Evolutionary conservation across 202 grass and related monocot species (phyloP).

Genomic region (Hordeum pubiflorum): DNA sequence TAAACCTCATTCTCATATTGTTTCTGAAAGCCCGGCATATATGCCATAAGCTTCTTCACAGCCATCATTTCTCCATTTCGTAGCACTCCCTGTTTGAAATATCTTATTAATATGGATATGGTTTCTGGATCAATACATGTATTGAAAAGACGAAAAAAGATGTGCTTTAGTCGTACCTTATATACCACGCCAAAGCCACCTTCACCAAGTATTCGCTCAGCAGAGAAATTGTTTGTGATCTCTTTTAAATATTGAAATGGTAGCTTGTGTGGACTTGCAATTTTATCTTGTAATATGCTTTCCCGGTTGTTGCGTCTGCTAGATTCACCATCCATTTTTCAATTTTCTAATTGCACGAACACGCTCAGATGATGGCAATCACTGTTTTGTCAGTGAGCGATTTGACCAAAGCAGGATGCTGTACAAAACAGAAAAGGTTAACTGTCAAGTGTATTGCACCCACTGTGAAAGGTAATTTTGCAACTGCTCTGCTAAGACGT

Average conservation of each 20-base stretch:
- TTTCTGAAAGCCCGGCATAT: not conserved
- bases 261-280: not conserved
- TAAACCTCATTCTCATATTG: not conserved
- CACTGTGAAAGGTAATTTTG: not conserved
- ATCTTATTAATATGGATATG: not conserved
- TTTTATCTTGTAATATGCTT: not conserved
- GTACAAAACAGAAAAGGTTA: not conserved
- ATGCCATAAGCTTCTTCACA: not conserved
- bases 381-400: not conserved
- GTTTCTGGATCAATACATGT: not conserved
- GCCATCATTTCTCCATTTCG: not conserved
- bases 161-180: not conserved
- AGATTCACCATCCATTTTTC: not conserved
- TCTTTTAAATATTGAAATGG: not conserved
- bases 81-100: not conserved
- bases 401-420: not conserved
- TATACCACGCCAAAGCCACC: not conserved
- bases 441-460: not conserved
- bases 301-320: not conserved
- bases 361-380: not conserved
- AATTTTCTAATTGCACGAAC: not conserved
- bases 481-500: not conserved
- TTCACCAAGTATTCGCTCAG: not conserved
- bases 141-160: not conserved
- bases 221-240: not conserved